Evolutionary conservation across 495 filamentous ascomycete genomes (phyloP).

Genomic region (Oleoguttula mirabilis): DNA sequence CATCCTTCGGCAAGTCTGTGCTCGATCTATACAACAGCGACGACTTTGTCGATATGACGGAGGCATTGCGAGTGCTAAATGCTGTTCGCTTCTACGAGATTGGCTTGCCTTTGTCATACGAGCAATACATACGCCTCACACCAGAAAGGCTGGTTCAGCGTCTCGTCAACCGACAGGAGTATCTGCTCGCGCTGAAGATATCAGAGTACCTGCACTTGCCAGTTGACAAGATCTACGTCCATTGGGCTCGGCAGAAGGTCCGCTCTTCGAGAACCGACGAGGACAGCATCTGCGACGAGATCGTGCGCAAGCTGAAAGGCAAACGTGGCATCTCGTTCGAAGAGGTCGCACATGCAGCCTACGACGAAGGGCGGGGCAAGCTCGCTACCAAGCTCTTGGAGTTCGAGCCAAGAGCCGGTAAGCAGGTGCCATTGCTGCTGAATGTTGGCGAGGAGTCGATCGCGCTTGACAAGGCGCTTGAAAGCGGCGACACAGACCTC

Average conservation of each 20-base stretch:
- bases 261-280: constrained; percentile 73
- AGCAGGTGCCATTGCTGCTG: constrained; percentile 87
- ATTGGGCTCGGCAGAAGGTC: constrained; percentile 94
- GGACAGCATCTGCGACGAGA: constrained; percentile 71
- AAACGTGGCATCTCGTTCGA: constrained; percentile 93
- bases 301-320: constrained; percentile 73
- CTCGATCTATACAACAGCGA: constrained; percentile 93
- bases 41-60: constrained; percentile 97
- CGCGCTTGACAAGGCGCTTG: constrained; percentile 91
- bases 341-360: constrained; percentile 82
- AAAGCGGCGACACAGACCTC: constrained; percentile 88
- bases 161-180: constrained; percentile 78
- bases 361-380: constrained; percentile 79
- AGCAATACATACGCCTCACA: constrained; percentile 77
- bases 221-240: constrained; percentile 81
- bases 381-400: constrained; percentile 85
- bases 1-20: constrained; percentile 93
- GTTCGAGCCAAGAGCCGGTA: constrained; percentile 83
- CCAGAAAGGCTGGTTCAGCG: constrained; percentile 77
- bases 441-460: constrained; percentile 94
- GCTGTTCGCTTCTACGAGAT: constrained; percentile 84
- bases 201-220: constrained; percentile 79
- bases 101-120: constrained; percentile 81
- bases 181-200: constrained; percentile 79
- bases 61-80: constrained; percentile 83